A percentile compares a stretch with the other conserved stretches of the same genome.
Evolutionary conservation across 2,329 filamentous ascomycete species (phyloP).

Genomic region (Penicillium glabrum): DNA sequence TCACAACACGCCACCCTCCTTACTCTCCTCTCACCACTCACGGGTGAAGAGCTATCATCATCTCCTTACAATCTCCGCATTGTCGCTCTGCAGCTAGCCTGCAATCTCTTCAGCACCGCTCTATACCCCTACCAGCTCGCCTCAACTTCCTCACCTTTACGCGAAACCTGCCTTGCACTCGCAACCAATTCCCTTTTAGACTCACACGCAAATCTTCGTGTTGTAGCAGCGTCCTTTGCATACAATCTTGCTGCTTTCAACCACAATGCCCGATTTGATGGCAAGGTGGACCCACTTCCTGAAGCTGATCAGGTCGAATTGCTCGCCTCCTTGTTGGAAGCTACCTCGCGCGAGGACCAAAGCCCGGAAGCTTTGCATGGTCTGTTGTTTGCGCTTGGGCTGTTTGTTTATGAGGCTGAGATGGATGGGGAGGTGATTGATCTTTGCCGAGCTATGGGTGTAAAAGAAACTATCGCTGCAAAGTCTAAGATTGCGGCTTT

Average conservation of each 20-base stretch:
- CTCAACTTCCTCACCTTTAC: constrained; percentile 48
- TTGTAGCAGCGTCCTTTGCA: constrained; percentile 77
- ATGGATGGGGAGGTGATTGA: constrained; percentile 75
- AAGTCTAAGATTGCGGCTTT: constrained; percentile 57
- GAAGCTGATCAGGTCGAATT: constrained; percentile 78
- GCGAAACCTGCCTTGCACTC: constrained; percentile 63
- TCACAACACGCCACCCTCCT: constrained; percentile 61
- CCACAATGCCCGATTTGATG: constrained; percentile 62
- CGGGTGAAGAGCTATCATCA: constrained; percentile 48
- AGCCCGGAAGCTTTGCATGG: constrained; percentile 71
- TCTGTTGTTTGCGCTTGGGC: constrained; percentile 72
- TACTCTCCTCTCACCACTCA: constrained; percentile 54
- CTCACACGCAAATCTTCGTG: constrained; percentile 71
- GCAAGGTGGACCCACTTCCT: constrained; percentile 58
- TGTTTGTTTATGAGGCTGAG: constrained; percentile 70
- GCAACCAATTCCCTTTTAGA: constrained; percentile 79
- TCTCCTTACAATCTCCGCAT: constrained; percentile 81
- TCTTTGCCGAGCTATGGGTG: constrained; percentile 75
- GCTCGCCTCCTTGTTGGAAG: constrained; percentile 76
- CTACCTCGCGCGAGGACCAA: constrained; percentile 56
- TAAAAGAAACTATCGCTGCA: constrained; percentile 60
- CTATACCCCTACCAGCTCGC: constrained; percentile 69
- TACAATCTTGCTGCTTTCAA: constrained; percentile 78
- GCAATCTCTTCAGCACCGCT: constrained; percentile 80
- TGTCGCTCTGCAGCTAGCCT: constrained; percentile 78